Conservation (phyloP, 495 filamentous ascomycete species). For the Aspergillus asperescens region DNA sequence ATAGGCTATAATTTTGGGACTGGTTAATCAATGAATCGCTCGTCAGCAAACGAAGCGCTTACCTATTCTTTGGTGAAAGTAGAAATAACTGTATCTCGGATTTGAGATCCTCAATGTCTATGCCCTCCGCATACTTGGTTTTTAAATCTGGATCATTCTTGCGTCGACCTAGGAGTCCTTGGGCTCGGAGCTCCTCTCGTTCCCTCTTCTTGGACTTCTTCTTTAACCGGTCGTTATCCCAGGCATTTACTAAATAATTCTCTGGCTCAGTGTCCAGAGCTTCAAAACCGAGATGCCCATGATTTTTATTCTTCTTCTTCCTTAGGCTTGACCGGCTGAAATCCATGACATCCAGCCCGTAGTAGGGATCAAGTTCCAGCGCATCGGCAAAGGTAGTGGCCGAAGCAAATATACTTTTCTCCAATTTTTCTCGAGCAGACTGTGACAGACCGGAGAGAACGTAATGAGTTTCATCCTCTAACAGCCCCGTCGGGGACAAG, state of each 20-base stretch:
- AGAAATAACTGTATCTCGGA: constrained; percentile 69
- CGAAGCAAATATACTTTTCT: constrained; percentile 44
- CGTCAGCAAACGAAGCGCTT: constrained; percentile 20
- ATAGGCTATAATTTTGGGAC: constrained; percentile 47
- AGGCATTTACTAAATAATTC: constrained; percentile 52
- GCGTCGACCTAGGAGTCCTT: constrained; percentile 72
- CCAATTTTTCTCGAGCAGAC: neutral
- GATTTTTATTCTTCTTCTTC: constrained; percentile 52
- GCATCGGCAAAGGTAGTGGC: constrained; percentile 63
- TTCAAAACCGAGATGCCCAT: constrained; percentile 43
- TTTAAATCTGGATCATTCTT: constrained; percentile 59
- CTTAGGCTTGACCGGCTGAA: constrained; percentile 59
- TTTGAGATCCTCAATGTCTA: constrained; percentile 65
- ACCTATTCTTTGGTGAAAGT: constrained; percentile 58
- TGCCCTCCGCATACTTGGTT: constrained; percentile 66
- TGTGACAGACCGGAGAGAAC: constrained; percentile 2
- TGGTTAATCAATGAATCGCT: neutral
- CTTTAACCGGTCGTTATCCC: constrained; percentile 72
- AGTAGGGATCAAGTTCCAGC: constrained; percentile 55
- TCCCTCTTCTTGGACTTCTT: constrained; percentile 77
- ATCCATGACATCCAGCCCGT: constrained; percentile 79
- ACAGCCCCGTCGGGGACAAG: neutral
- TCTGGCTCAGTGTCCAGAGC: constrained; percentile 74
- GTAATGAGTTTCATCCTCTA: neutral
- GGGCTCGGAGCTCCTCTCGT: constrained; percentile 68